Percentiles rank a stretch among this genome's conserved stretches.
phyloP scores from a whole-genome alignment of 2,329 filamentous ascomycete species.

The Magnaporthiopsis rhizophila region DNA sequence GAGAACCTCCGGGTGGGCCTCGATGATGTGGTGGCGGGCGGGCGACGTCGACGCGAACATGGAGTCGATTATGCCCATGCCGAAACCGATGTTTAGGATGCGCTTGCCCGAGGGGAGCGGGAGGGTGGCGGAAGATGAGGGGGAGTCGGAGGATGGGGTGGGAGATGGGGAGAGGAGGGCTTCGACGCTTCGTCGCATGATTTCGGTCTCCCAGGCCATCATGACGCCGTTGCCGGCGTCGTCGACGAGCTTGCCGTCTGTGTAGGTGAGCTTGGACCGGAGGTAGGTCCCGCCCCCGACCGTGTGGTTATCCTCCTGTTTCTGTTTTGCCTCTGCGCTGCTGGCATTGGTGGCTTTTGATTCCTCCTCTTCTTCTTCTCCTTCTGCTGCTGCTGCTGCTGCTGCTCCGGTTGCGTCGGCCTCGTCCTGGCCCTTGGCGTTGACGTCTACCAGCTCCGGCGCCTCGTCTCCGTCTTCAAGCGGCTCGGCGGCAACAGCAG shows the following conservation, averaged over 20 bases:
- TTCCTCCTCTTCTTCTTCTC: conserved; percentile 16
- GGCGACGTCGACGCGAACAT: conserved; percentile 65
- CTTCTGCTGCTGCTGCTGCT: conserved; percentile 13
- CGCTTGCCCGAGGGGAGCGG: conserved; percentile 44
- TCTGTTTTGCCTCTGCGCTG: background rate
- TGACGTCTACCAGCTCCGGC: conserved; percentile 9
- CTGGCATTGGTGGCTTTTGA: conserved; percentile 16
- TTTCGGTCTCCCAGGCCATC: conserved; percentile 88
- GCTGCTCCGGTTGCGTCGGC: conserved; percentile 20
- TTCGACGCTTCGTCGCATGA: conserved; percentile 72
- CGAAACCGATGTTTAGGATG: conserved; percentile 80
- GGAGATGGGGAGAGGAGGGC: conserved; percentile 43
- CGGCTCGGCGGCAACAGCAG: conserved; percentile 10
- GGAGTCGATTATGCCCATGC: conserved; percentile 80
- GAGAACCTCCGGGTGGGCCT: conserved; percentile 74
- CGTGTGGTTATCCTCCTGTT: conserved; percentile 25
- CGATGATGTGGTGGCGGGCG: conserved; percentile 70
- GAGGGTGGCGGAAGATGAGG: conserved; percentile 2
- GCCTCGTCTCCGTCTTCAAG: conserved; percentile 24
- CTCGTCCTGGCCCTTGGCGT: conserved; percentile 12
- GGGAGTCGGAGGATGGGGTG: conserved; percentile 2
- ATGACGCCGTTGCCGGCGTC: conserved; percentile 75
- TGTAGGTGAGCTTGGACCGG: conserved; percentile 56
- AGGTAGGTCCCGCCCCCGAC: conserved; percentile 64
- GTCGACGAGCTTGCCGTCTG: conserved; percentile 61